Evolutionary conservation across 495 filamentous ascomycete species (phyloP).

Genomic region (Aspergillus asperescens): DNA sequence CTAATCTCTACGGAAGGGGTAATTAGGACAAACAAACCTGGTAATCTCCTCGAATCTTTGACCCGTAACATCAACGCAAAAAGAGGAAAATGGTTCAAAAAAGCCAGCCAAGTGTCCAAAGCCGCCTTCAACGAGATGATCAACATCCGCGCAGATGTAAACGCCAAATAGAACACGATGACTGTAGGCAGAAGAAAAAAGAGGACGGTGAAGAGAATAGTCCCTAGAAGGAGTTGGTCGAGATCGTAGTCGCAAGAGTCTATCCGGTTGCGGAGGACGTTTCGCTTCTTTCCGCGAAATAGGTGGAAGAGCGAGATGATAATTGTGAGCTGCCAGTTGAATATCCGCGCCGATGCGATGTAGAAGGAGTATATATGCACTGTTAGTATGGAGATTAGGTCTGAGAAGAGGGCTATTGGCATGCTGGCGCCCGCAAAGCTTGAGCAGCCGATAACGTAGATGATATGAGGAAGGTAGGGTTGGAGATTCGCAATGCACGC

Average conservation of each 20-base stretch:
- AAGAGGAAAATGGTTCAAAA: constrained; percentile 94
- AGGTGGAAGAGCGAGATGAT: constrained; percentile 96
- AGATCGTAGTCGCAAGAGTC: constrained; percentile 99
- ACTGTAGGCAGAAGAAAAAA: constrained; percentile 96
- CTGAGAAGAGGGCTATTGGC: constrained; percentile 94
- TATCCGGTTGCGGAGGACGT: constrained; percentile 93
- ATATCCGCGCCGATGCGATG: constrained; percentile 91
- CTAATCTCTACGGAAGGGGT: not conserved
- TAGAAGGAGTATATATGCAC: constrained; percentile 98
- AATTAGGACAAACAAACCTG: constrained; percentile 52
- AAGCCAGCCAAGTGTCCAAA: constrained; percentile 86
- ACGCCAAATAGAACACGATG: constrained; percentile 93
- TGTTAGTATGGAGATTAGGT: constrained; percentile 86
- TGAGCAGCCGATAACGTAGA: constrained; percentile 90
- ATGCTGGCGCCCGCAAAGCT: constrained; percentile 94
- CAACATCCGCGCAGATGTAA: constrained; percentile 87
- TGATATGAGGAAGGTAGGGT: constrained; percentile 75
- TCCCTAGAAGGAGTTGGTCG: constrained; percentile 93
- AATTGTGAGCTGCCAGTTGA: constrained; percentile 96
- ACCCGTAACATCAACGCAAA: constrained; percentile 95
- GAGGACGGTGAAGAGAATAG: constrained; percentile 91
- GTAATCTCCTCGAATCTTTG: constrained; percentile 86
- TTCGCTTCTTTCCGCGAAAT: constrained; percentile 96
- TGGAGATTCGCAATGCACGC: constrained; percentile 70
- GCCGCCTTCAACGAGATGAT: constrained; percentile 88